Conservation (phyloP, 139 green algal species). For the Chlamydomonas incerta region DNA sequence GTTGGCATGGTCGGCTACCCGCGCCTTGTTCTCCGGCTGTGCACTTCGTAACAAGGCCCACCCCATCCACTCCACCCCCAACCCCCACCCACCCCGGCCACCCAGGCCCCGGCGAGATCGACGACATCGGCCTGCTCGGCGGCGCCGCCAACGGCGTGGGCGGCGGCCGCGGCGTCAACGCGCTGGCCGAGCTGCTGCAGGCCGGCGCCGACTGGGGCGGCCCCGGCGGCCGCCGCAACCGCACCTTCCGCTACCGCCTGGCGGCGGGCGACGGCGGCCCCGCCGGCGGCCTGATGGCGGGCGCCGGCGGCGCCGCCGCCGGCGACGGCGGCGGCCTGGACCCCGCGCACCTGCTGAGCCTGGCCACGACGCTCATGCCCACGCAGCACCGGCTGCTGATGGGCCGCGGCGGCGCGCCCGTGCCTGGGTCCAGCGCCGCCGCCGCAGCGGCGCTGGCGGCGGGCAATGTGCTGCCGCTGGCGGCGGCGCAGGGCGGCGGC, state of each 20-base stretch:
- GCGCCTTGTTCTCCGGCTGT: neutral
- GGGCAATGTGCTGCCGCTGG: slow-evolving; percentile 16
- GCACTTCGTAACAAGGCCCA: too few species aligned
- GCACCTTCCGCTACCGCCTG: slow-evolving; percentile 35
- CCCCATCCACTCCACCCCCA: neutral
- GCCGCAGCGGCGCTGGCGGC: slow-evolving; percentile 29
- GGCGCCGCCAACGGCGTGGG: neutral
- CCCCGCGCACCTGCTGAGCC: slow-evolving; percentile 18
- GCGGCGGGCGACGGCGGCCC: neutral
- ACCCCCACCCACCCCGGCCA: slow-evolving; percentile 11
- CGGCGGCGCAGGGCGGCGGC: neutral
- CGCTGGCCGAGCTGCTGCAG: slow-evolving; percentile 35
- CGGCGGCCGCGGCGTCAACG: neutral
- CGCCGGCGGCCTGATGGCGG: neutral
- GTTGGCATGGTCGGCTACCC: too few species aligned
- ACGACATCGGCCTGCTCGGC: slow-evolving; percentile 7
- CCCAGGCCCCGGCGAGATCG: slow-evolving; percentile 12
- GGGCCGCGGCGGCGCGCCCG: neutral
- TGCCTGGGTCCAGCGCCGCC: neutral
- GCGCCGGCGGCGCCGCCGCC: neutral
- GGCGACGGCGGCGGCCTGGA: neutral
- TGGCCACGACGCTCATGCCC: slow-evolving; percentile 41
- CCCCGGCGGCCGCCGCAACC: slow-evolving; percentile 19
- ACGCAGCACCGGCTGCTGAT: slow-evolving; percentile 49
- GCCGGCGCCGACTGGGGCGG: neutral